Conservation (phyloP, 1,139 yeast species). For the Debaryomycetaceae sp. region DNA sequence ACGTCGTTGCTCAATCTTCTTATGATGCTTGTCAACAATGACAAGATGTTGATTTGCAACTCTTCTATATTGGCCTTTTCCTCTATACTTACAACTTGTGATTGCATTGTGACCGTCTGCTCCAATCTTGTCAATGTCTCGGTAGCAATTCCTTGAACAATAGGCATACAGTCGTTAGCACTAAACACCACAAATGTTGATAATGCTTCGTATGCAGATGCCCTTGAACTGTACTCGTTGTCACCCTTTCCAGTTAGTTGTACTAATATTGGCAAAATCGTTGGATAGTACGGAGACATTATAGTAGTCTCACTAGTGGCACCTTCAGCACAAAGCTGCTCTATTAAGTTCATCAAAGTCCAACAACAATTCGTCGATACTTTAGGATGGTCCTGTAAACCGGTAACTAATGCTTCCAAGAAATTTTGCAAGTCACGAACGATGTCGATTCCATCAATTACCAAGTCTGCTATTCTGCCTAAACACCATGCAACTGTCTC, state of each 20-base stretch:
- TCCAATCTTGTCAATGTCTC: conserved; percentile 74
- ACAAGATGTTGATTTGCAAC: conserved; percentile 79
- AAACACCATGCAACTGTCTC: conserved; percentile 99
- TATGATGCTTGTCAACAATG: conserved; percentile 83
- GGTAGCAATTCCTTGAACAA: conserved; percentile 69
- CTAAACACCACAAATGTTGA: conserved; percentile 77
- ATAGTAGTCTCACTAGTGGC: conserved; percentile 52
- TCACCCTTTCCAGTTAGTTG: conserved; percentile 67
- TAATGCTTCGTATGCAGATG: conserved; percentile 93
- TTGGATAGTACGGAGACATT: conserved; percentile 70
- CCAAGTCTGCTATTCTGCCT: conserved; percentile 91
- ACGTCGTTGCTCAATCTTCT: conserved; percentile 76
- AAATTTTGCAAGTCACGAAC: conserved; percentile 64
- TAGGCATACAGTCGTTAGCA: conserved; percentile 65
- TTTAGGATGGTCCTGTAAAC: conserved; percentile 85
- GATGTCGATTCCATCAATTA: conserved; percentile 70
- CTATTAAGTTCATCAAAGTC: conserved; percentile 89
- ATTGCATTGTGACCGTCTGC: conserved; percentile 53
- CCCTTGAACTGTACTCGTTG: conserved; percentile 85
- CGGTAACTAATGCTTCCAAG: conserved; percentile 67
- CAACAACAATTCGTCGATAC: conserved; percentile 96
- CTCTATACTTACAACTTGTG: conserved; percentile 57
- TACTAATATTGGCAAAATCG: conserved; percentile 66
- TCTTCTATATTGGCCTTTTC: conserved; percentile 81
- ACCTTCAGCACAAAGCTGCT: conserved; percentile 69